phyloP scores from a whole-genome alignment of 23 red algal genomes.

The Gracilaria domingensis region DNA sequence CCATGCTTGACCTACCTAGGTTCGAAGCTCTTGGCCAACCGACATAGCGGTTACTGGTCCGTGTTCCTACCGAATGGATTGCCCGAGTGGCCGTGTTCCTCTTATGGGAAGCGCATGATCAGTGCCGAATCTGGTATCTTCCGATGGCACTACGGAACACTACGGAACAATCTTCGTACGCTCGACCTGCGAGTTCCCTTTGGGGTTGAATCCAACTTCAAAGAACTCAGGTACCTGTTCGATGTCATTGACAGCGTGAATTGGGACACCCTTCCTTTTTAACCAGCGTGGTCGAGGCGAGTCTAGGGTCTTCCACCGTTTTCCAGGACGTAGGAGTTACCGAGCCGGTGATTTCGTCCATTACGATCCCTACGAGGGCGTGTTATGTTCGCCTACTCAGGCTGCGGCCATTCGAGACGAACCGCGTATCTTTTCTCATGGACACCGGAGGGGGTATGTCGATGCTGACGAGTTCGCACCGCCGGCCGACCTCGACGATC shows the following conservation, averaged over 20 bases:
- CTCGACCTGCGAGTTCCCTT: not conserved
- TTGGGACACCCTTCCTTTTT: not conserved
- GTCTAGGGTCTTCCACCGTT: not conserved
- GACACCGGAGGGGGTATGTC: not conserved
- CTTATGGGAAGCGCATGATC: slow-evolving; percentile 1
- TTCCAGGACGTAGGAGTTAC: not conserved
- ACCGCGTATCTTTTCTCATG: not conserved
- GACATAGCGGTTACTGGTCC: not conserved
- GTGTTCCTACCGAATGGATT: slow-evolving; percentile 26
- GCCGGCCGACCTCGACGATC: not conserved
- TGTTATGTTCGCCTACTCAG: not conserved
- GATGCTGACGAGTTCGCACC: not conserved
- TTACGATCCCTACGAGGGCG: slow-evolving; percentile 14
- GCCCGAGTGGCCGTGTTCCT: not conserved
- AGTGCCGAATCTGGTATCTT: not conserved
- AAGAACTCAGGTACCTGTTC: not conserved
- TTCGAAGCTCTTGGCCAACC: not conserved
- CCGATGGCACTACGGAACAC: not conserved
- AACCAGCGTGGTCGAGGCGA: not conserved
- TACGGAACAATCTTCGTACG: not conserved
- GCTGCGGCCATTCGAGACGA: not conserved
- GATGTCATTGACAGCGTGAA: not conserved
- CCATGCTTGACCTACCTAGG: slow-evolving; percentile 41
- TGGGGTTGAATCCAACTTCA: not conserved
- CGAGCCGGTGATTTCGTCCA: not conserved